A percentile compares a stretch with the other conserved stretches of the same genome.
phyloP scores from a whole-genome alignment of 257 asterid genomes.

The Nicotiana sylvestris region DNA sequence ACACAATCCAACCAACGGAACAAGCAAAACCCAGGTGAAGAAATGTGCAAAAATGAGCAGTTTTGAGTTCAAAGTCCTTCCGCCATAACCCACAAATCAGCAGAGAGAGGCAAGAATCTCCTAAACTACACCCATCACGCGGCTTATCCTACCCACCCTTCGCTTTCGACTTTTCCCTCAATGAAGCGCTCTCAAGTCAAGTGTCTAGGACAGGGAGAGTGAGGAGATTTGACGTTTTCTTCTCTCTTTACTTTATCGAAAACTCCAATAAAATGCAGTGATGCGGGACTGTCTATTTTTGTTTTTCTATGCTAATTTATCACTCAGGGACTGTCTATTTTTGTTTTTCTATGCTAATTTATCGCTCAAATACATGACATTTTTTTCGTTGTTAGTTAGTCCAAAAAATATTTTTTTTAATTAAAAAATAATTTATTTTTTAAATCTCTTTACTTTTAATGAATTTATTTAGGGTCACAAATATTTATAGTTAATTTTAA shows the following conservation, averaged over 20 bases:
- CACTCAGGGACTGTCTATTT: neutral
- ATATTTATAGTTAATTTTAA: too few species aligned
- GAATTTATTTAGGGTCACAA: too few species aligned
- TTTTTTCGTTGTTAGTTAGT: too few species aligned
- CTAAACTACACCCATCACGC: conserved; percentile 14
- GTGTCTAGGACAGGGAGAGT: neutral
- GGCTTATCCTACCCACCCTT: conserved; percentile 37
- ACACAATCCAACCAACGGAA: neutral
- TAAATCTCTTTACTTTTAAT: too few species aligned
- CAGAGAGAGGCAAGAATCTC: neutral
- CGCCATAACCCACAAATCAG: neutral
- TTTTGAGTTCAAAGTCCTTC: neutral
- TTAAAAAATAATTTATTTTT: too few species aligned
- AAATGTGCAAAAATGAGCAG: neutral
- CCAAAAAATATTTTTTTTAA: too few species aligned
- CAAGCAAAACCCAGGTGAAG: conserved; percentile 16
- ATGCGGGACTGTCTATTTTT: conserved; percentile 27
- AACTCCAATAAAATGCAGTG: conserved; percentile 31
- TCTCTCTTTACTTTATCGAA: conserved; percentile 22
- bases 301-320: neutral
- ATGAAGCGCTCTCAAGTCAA: neutral
- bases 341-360: too few species aligned
- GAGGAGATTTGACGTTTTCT: conserved; percentile 15
- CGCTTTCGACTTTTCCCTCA: neutral
- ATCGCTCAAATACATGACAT: too few species aligned